A percentile compares a stretch with the other conserved stretches of the same genome.
Evolutionary conservation across 441 rosid species (phyloP).

Genomic region (Omphalea diandra): DNA sequence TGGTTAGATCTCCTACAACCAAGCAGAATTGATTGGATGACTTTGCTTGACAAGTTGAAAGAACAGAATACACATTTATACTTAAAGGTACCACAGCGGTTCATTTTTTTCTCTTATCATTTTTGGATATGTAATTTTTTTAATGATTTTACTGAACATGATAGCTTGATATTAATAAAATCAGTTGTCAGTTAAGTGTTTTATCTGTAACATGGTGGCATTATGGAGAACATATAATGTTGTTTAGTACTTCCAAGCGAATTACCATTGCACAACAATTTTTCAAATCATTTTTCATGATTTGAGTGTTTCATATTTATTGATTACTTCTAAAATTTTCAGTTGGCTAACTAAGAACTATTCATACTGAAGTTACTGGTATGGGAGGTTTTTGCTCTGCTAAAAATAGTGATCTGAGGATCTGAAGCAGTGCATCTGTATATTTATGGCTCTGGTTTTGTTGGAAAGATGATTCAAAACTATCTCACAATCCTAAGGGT

Average conservation of each 20-base stretch:
- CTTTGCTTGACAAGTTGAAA: conserved; percentile 62
- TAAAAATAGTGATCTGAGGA: neutral
- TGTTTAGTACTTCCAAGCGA: too few relatives aligned
- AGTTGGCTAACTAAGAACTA: neutral
- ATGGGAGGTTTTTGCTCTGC: neutral
- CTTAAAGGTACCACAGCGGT: conserved; percentile 54
- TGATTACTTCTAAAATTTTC: neutral
- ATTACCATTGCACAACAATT: neutral
- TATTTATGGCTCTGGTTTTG: too few relatives aligned
- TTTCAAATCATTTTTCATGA: neutral
- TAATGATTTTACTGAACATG: neutral
- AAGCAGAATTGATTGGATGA: conserved; percentile 73
- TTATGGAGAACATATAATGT: neutral
- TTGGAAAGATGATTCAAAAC: too few relatives aligned
- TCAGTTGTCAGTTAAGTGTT: too few relatives aligned
- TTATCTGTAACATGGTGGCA: neutral
- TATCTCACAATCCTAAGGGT: too few relatives aligned
- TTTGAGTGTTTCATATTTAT: neutral
- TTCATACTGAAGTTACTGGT: neutral
- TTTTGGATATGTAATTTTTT: neutral
- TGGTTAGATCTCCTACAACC: conserved; percentile 81
- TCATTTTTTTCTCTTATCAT: neutral
- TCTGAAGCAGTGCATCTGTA: too few relatives aligned
- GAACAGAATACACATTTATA: conserved; percentile 42
- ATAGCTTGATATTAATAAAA: neutral